Percentiles rank a stretch among this genome's conserved stretches.
Conservation (phyloP, 2,329 filamentous ascomycete species). For the Lasiodiplodia citricola region DNA sequence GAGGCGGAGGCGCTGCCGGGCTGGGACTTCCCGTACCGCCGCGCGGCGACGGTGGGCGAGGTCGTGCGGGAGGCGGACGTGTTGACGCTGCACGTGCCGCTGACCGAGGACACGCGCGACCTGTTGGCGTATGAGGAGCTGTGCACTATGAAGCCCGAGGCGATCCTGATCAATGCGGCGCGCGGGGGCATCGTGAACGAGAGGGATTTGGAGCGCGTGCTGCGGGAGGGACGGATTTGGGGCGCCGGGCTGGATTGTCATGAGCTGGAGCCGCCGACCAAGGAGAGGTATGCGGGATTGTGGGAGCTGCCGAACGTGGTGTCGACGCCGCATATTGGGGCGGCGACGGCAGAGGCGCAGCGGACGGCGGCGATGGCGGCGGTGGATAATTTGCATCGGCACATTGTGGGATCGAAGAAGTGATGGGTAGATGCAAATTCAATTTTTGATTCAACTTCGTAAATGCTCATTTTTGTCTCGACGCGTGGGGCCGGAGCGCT, state of each 20-base stretch:
- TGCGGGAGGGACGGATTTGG: slow-evolving; percentile 49
- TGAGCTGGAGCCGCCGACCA: slow-evolving; percentile 51
- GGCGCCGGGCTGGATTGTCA: slow-evolving; percentile 59
- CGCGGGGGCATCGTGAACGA: slow-evolving; percentile 58
- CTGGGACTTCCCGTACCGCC: slow-evolving; percentile 33
- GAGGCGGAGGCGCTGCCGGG: slow-evolving; percentile 51
- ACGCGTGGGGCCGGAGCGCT: not conserved
- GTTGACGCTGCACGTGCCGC: slow-evolving; percentile 34
- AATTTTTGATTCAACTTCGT: too few relatives aligned
- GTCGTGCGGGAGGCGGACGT: slow-evolving; percentile 31
- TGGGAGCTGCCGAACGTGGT: slow-evolving; percentile 53
- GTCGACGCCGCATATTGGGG: slow-evolving; percentile 58
- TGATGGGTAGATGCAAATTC: not conserved
- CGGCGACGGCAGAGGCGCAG: slow-evolving; percentile 49
- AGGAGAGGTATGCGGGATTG: slow-evolving; percentile 46
- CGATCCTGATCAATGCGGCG: slow-evolving; percentile 54
- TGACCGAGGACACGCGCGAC: slow-evolving; percentile 34
- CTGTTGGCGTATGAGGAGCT: slow-evolving; percentile 46
- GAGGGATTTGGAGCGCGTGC: slow-evolving; percentile 49
- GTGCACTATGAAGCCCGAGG: slow-evolving; percentile 46
- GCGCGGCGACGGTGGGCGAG: slow-evolving; percentile 32
- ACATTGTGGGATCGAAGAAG: not conserved
- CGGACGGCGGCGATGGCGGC: slow-evolving; percentile 44
- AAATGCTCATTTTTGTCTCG: too few relatives aligned
- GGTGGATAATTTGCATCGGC: slow-evolving; percentile 36